A percentile compares a stretch with the other conserved stretches of the same genome.
Evolutionary conservation across 225 moss, liverwort and hornwort genomes (phyloP).

Genomic region (Polytrichum formosum): DNA sequence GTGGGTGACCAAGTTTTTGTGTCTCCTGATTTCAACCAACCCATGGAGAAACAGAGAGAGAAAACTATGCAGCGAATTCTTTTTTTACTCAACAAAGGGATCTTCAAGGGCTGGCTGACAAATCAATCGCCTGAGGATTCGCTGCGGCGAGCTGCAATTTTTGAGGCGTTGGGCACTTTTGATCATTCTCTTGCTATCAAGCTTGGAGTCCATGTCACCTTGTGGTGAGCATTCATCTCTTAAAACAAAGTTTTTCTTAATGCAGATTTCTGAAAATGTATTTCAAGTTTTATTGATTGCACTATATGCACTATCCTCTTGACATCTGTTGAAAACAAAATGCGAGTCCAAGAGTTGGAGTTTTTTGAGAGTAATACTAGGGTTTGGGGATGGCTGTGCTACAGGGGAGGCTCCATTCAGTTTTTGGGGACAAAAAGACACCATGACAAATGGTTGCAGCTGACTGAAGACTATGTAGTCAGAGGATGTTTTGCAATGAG

Average conservation of each 20-base stretch:
- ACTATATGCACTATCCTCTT: too few relatives aligned
- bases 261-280: too few relatives aligned
- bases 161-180: constrained; percentile 66
- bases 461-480: constrained; percentile 63
- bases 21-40: constrained; percentile 54
- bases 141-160: constrained; percentile 50
- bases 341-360: neutral
- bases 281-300: too few relatives aligned
- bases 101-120: constrained; percentile 72
- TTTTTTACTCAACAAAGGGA: constrained; percentile 57
- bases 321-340: neutral
- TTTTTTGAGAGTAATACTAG: neutral
- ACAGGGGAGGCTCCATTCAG: constrained; percentile 81
- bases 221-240: constrained; percentile 42
- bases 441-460: constrained; percentile 85
- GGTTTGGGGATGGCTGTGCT: neutral
- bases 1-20: constrained; percentile 64
- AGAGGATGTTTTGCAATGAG: constrained; percentile 98
- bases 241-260: too few relatives aligned
- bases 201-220: constrained; percentile 82
- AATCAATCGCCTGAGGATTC: constrained; percentile 36
- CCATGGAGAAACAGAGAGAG: constrained; percentile 66
- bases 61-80: constrained; percentile 72
- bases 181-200: constrained; percentile 91
- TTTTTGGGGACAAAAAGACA: constrained; percentile 83